Evolutionary conservation across 1,139 yeast genomes (phyloP).

Genomic region (Pichia sp.): DNA sequence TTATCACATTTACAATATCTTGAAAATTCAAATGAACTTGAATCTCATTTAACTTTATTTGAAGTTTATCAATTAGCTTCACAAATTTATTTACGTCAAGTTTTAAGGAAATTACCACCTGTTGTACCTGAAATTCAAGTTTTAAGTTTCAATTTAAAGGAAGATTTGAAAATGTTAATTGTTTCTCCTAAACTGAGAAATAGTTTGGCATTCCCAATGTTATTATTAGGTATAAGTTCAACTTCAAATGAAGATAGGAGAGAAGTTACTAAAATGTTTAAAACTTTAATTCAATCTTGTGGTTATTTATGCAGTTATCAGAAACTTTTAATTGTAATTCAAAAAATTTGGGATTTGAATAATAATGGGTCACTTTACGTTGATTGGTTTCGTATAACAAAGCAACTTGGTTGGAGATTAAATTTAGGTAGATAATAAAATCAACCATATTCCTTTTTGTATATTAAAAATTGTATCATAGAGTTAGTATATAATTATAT

Average conservation of each 20-base stretch:
- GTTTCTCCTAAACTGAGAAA: conserved; percentile 41
- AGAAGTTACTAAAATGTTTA: conserved; percentile 34
- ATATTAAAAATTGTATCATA: too few relatives aligned
- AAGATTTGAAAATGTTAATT: conserved; percentile 32
- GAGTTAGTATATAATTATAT: too few relatives aligned
- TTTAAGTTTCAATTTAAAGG: conserved; percentile 20
- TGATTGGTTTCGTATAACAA: conserved; percentile 24
- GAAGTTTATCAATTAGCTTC: conserved; percentile 44
- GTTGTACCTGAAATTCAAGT: conserved; percentile 38
- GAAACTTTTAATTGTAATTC: conserved; percentile 19
- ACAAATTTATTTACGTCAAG: conserved; percentile 39
- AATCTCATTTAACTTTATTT: conserved; percentile 42
- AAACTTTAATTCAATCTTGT: conserved; percentile 23
- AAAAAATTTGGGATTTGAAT: conserved; percentile 22
- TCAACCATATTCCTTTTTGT: background rate
- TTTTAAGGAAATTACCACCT: conserved; percentile 40
- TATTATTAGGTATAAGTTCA: conserved; percentile 44
- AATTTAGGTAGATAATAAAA: conserved; percentile 18
- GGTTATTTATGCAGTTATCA: conserved; percentile 25
- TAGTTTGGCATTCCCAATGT: conserved; percentile 43
- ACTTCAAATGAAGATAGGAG: conserved; percentile 33
- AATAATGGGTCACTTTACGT: conserved; percentile 18
- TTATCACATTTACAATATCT: conserved; percentile 34
- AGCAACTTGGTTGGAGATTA: conserved; percentile 22
- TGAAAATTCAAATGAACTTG: conserved; percentile 36